Evolutionary conservation across 495 filamentous ascomycete genomes (phyloP), one percentile per base, ranked within the genome.

Genomic region (Penicillium dipodomyicola): DNA sequence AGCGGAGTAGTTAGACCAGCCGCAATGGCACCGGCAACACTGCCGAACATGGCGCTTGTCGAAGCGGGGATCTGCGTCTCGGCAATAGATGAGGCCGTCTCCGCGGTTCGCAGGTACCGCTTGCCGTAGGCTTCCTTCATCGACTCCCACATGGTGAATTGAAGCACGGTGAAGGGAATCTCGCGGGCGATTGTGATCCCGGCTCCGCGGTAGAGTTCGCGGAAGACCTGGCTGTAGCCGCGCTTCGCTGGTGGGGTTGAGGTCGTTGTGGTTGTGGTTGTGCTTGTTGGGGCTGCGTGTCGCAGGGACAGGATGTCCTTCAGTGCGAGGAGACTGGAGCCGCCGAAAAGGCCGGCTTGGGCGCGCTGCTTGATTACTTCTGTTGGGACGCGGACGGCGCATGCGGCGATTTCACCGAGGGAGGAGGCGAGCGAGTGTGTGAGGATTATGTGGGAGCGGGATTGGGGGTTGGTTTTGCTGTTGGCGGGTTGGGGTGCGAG

Each of bases 311-410:
- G 74, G 41, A 97, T 96, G 49, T 86, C 78, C 56, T 68, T 76
- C 44, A 97, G 73, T 5, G 90, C 86, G 25, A 65, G 62, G 11
- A 74, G 62, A 57, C 65, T 77, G n/a, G 77, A 44, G 60, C 76
- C 65, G 73, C 72, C 55, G 80, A 90, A 66, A 71, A 94, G 86
- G 9, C 83, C 80, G 0, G 94, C 94, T 67, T 98, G 94, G 27
- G 94, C 92, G 44, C 94, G 82, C 80, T 97, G 95, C 81, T 98
- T 98, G 60, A 97, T 78, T 3, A 98, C 94, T 69, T 98, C 94
- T 0, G 94, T 98, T 7, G 94, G 94, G 22, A 98, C 95, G 29
- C 94, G 78, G 4, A 97, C 86, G 6, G 91, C 85, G 72, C 94
- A 98, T 0, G 94, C 94, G 9, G 94, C 91, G 20, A 97, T 79